Percentiles rank a stretch among this genome's conserved stretches.
These are phyloP conservation scores for Ascochyta pisi DNA, from an alignment of 2,329 filamentous ascomycete genomes.

Conservation along the genomic window DNA sequence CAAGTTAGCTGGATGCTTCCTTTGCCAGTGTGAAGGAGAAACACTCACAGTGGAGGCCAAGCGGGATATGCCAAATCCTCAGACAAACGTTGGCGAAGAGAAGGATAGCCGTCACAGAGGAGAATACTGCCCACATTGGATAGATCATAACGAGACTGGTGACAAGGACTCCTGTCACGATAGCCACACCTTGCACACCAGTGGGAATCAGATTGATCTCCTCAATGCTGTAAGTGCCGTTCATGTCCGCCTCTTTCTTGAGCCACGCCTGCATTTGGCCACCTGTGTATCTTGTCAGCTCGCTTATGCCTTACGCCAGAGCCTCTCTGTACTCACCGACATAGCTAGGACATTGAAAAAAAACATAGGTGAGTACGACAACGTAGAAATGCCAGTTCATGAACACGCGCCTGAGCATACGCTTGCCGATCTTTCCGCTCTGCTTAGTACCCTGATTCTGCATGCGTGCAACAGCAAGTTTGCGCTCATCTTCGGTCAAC, in stretches of 20 bases:
- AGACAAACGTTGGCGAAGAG: slow-evolving; percentile 55
- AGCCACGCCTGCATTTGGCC: slow-evolving; percentile 60
- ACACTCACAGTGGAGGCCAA: slow-evolving; percentile 40
- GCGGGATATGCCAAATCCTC: slow-evolving; percentile 57
- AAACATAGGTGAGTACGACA: slow-evolving; percentile 54
- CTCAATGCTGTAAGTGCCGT: slow-evolving; percentile 50
- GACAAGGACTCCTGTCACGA: slow-evolving; percentile 56
- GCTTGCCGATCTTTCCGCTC: slow-evolving; percentile 49
- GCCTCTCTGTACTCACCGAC: slow-evolving; percentile 26
- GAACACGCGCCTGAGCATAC: slow-evolving; percentile 55
- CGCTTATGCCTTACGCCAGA: neutral
- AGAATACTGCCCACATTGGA: slow-evolving; percentile 56
- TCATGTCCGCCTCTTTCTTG: slow-evolving; percentile 49
- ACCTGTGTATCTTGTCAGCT: neutral
- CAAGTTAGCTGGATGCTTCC: slow-evolving; percentile 3
- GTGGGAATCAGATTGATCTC: slow-evolving; percentile 59
- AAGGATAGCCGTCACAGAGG: slow-evolving; percentile 43
- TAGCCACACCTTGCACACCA: slow-evolving; percentile 54
- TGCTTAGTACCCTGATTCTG: slow-evolving; percentile 32
- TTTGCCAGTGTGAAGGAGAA: neutral
- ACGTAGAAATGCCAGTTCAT: slow-evolving; percentile 58
- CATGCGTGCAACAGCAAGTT: slow-evolving; percentile 32
- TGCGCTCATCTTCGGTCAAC: slow-evolving; percentile 44
- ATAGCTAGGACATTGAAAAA: slow-evolving; percentile 47
- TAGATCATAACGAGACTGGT: slow-evolving; percentile 58